Evolutionary conservation across 2,329 filamentous ascomycete genomes (phyloP), one percentile per base, ranked within the genome.

Genomic region (Colletotrichum kahawae): DNA sequence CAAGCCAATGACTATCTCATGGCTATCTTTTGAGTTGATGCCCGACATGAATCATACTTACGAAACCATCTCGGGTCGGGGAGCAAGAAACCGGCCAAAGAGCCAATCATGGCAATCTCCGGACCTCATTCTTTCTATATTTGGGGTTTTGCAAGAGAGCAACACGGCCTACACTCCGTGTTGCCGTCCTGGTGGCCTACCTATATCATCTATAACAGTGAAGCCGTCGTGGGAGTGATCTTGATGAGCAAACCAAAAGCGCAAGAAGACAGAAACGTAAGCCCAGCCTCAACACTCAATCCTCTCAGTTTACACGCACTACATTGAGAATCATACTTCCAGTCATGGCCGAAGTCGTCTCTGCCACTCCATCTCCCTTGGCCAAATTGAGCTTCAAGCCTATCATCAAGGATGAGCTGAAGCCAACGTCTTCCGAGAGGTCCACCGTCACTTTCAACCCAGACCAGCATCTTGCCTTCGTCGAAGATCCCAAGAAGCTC

Each of bases 381-480:
- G 24, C 56, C 7, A 69, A 63, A 27, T 21, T 72, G 27, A 69
- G 31, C 12, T 68, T 72, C 24, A 56, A 60, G 38, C 70, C 64
- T 2, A 62, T 54, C 31, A 54, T 62, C 14, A 63, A 63, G 31
- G 24, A 63, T 36, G 65, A 69, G 8, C 62, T 69, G 16, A 68
- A 4, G 8, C 18, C 64, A 36, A 48, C 54, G 9, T 18, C 56
- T 7, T 5, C 21, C 5, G 14, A 6, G 10, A 51, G 73, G 7
- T 34, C 64, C 4, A 21, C 2, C 7, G 82, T 79, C 68, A 73
- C 75, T 4, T 93, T 93, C 79, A 83, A 90, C 66, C 87, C 91
- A 3, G 78, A 83, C 48, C 89, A 87, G 79, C 92, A 94, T 79
- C 81, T 94, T 21, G 82, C 82, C 29, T 92, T 88, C 81, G 84